Evolutionary conservation across 2,329 filamentous ascomycete genomes (phyloP).

Genomic region (Lachnellula suecica): DNA sequence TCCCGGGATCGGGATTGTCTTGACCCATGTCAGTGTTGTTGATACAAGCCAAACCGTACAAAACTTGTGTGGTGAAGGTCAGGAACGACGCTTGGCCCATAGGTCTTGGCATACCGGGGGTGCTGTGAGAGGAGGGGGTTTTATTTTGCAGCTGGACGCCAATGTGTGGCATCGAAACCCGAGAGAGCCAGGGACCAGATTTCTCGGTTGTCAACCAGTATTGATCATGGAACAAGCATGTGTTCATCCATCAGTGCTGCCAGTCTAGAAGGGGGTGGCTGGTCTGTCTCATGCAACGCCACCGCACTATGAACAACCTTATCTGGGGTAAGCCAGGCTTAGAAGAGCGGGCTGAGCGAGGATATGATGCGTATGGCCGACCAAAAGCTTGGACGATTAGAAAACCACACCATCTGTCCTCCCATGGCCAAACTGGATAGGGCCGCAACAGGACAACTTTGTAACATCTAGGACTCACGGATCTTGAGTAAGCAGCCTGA

Average conservation of each 20-base stretch:
- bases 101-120: constrained; percentile 20
- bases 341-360: constrained; percentile 22
- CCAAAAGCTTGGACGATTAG: background rate
- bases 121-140: too few species aligned
- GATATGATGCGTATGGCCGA: constrained; percentile 23
- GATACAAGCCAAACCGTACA: constrained; percentile 33
- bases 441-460: constrained; percentile 16
- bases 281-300: constrained; percentile 30
- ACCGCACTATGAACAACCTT: constrained; percentile 23
- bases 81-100: constrained; percentile 26
- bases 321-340: constrained; percentile 30
- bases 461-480: constrained; percentile 26
- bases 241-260: constrained; percentile 27
- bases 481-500: constrained; percentile 22
- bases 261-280: constrained; percentile 31
- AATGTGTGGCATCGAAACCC: constrained; percentile 9
- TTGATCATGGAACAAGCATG: constrained; percentile 19
- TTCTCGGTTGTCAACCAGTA: constrained; percentile 1
- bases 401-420: constrained; percentile 9
- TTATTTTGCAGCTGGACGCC: background rate
- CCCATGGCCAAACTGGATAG: constrained; percentile 8
- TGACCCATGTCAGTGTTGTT: constrained; percentile 31
- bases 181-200: background rate
- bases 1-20: constrained; percentile 31
- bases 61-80: constrained; percentile 29